phyloP scores from a whole-genome alignment of 345 rosid genomes.

The Excoecaria agallocha region DNA sequence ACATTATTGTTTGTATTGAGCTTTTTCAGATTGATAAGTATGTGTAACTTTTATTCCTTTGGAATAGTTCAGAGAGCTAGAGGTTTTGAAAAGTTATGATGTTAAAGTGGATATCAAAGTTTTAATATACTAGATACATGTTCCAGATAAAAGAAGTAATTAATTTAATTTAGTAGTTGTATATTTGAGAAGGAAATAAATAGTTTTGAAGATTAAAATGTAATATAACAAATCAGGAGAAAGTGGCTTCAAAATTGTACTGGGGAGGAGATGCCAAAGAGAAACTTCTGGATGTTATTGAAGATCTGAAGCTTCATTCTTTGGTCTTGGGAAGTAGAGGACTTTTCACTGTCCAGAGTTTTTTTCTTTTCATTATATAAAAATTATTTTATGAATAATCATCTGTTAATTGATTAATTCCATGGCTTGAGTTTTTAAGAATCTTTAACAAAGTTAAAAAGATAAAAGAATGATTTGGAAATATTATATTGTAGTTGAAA shows the following conservation, averaged over 20 bases:
- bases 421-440: too few relatives aligned
- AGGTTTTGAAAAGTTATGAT: slow-evolving; percentile 54
- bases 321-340: slow-evolving; percentile 96
- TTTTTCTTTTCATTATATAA: too few relatives aligned
- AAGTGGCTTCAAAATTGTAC: slow-evolving; percentile 62
- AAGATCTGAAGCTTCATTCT: slow-evolving; percentile 79
- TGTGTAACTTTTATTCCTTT: slow-evolving; percentile 84
- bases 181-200: neutral
- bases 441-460: too few relatives aligned
- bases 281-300: slow-evolving; percentile 62
- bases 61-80: slow-evolving; percentile 79
- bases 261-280: slow-evolving; percentile 94
- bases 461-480: too few relatives aligned
- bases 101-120: slow-evolving; percentile 54
- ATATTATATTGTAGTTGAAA: neutral
- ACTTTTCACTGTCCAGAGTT: slow-evolving; percentile 69
- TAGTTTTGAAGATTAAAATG: neutral
- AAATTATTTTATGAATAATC: too few relatives aligned
- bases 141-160: slow-evolving; percentile 76
- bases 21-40: too few relatives aligned
- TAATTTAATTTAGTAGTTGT: neutral
- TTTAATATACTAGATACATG: slow-evolving; percentile 85
- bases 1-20: too few relatives aligned
- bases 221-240: slow-evolving; percentile 35
- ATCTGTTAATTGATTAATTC: too few relatives aligned